These are phyloP conservation scores for Colletotrichum spaethianum DNA, from an alignment of 2,329 filamentous ascomycete genomes.

Conservation along the genomic window DNA sequence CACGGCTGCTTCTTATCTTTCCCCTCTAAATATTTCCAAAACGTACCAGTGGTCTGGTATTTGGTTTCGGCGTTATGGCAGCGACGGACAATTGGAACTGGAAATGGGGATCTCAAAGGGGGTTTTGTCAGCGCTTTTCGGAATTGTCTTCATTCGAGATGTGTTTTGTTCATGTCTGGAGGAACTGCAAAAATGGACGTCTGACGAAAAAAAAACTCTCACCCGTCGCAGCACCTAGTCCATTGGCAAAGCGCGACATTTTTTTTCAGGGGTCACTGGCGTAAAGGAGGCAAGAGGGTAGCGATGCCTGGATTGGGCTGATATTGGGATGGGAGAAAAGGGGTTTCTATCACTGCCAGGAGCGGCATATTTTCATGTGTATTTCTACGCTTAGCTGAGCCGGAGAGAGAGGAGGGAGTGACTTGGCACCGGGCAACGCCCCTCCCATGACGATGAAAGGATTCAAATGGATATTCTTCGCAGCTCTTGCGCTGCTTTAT, in stretches of 20 bases:
- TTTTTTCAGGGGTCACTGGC: conserved; percentile 19
- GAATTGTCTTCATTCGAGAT: background rate
- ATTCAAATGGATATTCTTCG: conserved; percentile 33
- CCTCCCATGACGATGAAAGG: conserved; percentile 33
- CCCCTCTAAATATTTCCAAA: conserved; percentile 24
- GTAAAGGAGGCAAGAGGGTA: conserved; percentile 20
- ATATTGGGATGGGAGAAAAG: conserved; percentile 23
- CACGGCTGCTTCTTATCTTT: conserved; percentile 12
- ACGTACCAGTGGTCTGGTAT: conserved; percentile 17
- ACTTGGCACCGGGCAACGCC: conserved; percentile 18
- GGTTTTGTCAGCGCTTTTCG: conserved; percentile 22
- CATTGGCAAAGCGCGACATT: conserved; percentile 10
- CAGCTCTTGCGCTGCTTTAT: conserved; percentile 27
- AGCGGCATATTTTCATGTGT: conserved; percentile 30
- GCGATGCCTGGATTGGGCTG: conserved; percentile 12
- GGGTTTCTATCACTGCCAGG: conserved; percentile 15
- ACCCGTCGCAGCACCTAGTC: conserved; percentile 3
- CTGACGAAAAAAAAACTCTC: background rate
- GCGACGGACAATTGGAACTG: conserved; percentile 31
- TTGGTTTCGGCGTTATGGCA: conserved; percentile 35
- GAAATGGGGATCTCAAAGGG: conserved; percentile 11
- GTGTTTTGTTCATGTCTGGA: conserved; percentile 7
- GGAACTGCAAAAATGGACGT: conserved; percentile 11
- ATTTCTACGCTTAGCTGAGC: conserved; percentile 32
- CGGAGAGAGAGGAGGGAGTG: background rate